Percentiles rank a stretch among this genome's conserved stretches.
Evolutionary conservation across 306 rosid species (phyloP).

Genomic region (Gillenia trifoliata): DNA sequence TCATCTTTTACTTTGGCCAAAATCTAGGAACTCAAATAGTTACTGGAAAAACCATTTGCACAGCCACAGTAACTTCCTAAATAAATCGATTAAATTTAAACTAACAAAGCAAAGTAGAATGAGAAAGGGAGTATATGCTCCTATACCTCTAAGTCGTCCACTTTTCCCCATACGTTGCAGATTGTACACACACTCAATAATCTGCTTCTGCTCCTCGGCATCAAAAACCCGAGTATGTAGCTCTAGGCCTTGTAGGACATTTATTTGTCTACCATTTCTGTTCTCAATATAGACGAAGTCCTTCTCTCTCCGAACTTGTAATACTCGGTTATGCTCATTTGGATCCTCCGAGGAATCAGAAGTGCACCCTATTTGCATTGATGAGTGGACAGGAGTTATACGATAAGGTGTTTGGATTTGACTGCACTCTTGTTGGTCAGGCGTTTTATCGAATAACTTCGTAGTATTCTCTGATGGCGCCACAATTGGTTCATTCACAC

Average conservation of each 20-base stretch:
- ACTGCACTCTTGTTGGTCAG: background rate
- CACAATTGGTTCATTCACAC: background rate
- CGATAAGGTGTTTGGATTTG: constrained; percentile 12
- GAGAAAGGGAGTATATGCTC: background rate
- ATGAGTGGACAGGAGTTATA: background rate
- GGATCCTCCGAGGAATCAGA: constrained; percentile 23
- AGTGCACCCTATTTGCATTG: background rate
- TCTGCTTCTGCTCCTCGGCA: constrained; percentile 35
- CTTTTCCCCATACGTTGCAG: constrained; percentile 40
- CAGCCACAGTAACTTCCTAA: too few species aligned
- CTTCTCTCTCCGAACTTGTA: constrained; percentile 20
- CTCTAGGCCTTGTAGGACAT: constrained; percentile 48
- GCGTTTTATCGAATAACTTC: background rate
- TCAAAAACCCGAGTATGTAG: constrained; percentile 46
- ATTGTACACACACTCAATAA: constrained; percentile 31
- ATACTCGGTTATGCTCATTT: constrained; percentile 24
- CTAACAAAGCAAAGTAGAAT: background rate
- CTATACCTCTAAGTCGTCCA: constrained; percentile 43
- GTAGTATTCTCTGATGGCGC: constrained; percentile 10
- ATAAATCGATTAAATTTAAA: background rate
- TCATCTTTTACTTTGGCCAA: too few species aligned
- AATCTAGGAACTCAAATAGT: too few species aligned
- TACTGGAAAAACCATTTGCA: too few species aligned
- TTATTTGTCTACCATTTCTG: constrained; percentile 19
- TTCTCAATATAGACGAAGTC: constrained; percentile 26